Percentiles rank a stretch among this genome's conserved stretches.
These are phyloP conservation scores for Letharia lupina DNA, from an alignment of 495 filamentous ascomycete genomes.

Conservation along the genomic window DNA sequence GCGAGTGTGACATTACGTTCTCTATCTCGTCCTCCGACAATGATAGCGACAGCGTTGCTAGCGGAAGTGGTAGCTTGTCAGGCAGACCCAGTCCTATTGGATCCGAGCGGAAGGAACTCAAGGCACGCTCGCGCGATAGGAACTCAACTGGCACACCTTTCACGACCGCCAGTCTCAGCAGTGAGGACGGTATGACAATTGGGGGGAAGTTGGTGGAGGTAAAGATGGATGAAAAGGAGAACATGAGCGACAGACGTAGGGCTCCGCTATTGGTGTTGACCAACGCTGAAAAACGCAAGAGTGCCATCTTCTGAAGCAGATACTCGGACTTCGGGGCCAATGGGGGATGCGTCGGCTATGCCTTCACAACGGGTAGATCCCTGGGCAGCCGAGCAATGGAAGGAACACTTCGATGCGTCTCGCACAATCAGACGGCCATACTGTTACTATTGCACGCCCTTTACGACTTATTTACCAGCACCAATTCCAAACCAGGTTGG, in stretches of 20 bases:
- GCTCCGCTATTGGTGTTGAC: conserved; percentile 80
- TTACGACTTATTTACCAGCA: conserved; percentile 20
- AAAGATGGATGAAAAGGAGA: conserved; percentile 31
- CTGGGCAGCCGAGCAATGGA: conserved; percentile 7
- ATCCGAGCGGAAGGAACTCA: conserved; percentile 63
- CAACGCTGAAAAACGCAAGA: conserved; percentile 87
- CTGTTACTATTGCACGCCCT: conserved; percentile 20
- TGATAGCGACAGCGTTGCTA: conserved; percentile 70
- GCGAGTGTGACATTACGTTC: conserved; percentile 75
- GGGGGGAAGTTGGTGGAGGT: conserved; percentile 47
- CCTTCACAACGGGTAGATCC: conserved; percentile 18
- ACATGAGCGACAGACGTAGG: conserved; percentile 58
- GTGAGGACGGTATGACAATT: conserved; percentile 45
- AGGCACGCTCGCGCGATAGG: conserved; percentile 54
- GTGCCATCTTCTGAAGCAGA: conserved; percentile 45
- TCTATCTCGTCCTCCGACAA: conserved; percentile 58
- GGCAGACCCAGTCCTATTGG: conserved; percentile 77
- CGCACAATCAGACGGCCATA: conserved; percentile 9
- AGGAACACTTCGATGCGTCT: background rate
- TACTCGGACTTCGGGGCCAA: background rate
- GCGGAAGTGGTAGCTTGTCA: conserved; percentile 70
- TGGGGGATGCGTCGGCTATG: background rate
- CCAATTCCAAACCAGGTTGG: conserved; percentile 9
- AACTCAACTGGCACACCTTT: conserved; percentile 44
- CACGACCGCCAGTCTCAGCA: conserved; percentile 55